Conservation (phyloP, 2,329 filamentous ascomycete species). For the Teratosphaeria gauchensis region DNA sequence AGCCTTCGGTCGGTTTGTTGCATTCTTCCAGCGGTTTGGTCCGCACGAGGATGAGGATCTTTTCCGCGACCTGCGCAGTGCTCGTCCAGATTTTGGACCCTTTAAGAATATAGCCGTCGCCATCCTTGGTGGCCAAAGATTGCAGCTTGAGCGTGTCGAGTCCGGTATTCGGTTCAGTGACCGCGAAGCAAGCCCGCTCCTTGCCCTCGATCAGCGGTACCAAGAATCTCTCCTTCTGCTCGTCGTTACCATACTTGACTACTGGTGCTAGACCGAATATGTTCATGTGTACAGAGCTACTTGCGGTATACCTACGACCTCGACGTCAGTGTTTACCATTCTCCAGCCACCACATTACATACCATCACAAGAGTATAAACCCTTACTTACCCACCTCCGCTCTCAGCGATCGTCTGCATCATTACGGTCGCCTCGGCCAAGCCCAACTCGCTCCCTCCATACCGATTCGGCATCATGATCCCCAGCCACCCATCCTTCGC, state of each 20-base stretch:
- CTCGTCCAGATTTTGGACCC: slow-evolving; percentile 39
- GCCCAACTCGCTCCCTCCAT: slow-evolving; percentile 35
- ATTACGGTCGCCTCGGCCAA: slow-evolving; percentile 36
- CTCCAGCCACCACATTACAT: not conserved
- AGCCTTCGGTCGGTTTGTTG: slow-evolving; percentile 32
- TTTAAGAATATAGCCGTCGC: slow-evolving; percentile 28
- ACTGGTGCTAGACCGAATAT: slow-evolving; percentile 40
- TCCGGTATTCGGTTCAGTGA: slow-evolving; percentile 36
- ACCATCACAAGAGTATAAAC: not conserved
- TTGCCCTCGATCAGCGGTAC: slow-evolving; percentile 31
- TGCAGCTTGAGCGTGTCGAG: slow-evolving; percentile 35
- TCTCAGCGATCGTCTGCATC: slow-evolving; percentile 41
- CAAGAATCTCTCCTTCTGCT: slow-evolving; percentile 34
- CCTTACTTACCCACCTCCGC: slow-evolving; percentile 27
- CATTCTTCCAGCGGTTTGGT: slow-evolving; percentile 35
- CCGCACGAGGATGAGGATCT: slow-evolving; percentile 34
- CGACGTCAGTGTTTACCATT: not conserved
- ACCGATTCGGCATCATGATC: slow-evolving; percentile 34
- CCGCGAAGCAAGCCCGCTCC: slow-evolving; percentile 34
- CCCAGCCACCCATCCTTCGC: slow-evolving; percentile 37
- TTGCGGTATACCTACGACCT: slow-evolving; percentile 25
- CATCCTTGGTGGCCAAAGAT: slow-evolving; percentile 27
- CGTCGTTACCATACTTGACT: slow-evolving; percentile 34
- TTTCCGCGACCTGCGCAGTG: slow-evolving; percentile 36
- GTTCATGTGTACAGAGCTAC: slow-evolving; percentile 39